A percentile compares a stretch with the other conserved stretches of the same genome.
phyloP scores from a whole-genome alignment of 169 alveolate genomes.

The Eimeria necatrix region DNA sequence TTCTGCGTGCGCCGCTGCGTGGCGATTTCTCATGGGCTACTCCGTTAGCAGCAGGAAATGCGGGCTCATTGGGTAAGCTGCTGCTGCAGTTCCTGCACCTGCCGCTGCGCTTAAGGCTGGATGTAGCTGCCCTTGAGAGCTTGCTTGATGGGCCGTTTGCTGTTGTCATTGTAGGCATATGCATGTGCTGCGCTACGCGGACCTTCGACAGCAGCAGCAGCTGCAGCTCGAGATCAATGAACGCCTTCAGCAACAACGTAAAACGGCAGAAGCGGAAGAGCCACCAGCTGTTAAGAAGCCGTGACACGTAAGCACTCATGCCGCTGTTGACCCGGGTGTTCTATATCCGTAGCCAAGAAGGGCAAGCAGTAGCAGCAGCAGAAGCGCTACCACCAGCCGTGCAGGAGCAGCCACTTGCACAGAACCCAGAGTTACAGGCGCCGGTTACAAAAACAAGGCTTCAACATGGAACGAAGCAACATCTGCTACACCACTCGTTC shows the following conservation, averaged over 20 bases:
- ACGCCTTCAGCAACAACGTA: not conserved
- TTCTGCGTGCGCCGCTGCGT: not conserved
- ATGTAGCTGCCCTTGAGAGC: not conserved
- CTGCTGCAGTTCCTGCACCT: not conserved
- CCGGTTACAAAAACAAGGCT: too few species aligned
- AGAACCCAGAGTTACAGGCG: too few species aligned
- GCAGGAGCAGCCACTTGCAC: not conserved
- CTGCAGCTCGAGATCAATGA: not conserved
- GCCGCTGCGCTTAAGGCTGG: not conserved
- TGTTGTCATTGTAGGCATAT: not conserved
- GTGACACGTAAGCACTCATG: too few species aligned
- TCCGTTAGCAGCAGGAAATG: not conserved
- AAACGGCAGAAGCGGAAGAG: not conserved
- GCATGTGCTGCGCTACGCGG: not conserved
- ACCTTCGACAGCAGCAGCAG: not conserved
- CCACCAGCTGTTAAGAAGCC: not conserved
- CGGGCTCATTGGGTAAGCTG: not conserved
- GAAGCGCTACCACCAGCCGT: not conserved
- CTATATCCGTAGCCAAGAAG: not conserved
- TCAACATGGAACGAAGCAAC: too few species aligned
- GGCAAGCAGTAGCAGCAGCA: not conserved
- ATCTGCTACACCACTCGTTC: too few species aligned
- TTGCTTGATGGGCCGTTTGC: not conserved
- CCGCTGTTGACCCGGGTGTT: too few species aligned
- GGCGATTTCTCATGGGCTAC: not conserved